Conservation (phyloP, 176 grass and related monocot genomes). For the Typha latifolia region DNA sequence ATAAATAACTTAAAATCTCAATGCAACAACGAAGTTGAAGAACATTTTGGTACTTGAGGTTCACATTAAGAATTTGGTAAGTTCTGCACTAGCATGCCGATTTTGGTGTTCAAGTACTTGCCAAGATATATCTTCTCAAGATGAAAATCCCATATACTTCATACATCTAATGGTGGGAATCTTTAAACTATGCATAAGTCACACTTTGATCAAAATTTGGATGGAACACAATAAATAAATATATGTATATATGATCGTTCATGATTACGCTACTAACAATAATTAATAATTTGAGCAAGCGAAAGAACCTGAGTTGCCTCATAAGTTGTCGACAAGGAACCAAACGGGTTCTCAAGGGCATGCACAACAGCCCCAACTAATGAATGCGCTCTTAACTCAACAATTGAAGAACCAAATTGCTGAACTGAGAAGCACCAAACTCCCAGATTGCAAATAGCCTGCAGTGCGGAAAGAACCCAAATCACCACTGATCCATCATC, state of each 20-base stretch:
- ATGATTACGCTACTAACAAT: not conserved
- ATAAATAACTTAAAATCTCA: no score
- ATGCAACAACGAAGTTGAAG: no score
- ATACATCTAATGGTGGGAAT: not conserved
- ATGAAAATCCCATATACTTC: not conserved
- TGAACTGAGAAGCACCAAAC: conserved; percentile 78
- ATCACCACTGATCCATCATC: conserved; percentile 9
- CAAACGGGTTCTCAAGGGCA: conserved; percentile 77
- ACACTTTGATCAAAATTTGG: not conserved
- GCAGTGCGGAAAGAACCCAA: conserved; percentile 3
- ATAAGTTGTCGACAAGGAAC: conserved; percentile 71
- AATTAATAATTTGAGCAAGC: not conserved
- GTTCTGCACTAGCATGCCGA: no score
- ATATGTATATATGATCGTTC: not conserved
- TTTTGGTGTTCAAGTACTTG: no score
- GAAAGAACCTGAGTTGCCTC: conserved; percentile 67
- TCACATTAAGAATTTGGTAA: no score
- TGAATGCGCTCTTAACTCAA: conserved; percentile 25
- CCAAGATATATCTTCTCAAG: not conserved
- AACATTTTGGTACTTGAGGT: no score
- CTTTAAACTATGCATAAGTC: not conserved
- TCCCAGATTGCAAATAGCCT: conserved; percentile 77
- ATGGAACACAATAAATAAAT: not conserved
- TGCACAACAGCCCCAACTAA: conserved; percentile 45
- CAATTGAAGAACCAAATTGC: conserved; percentile 35